These are phyloP conservation scores for Fusarium globosum DNA, from an alignment of 2,329 filamentous ascomycete species.

Conservation along the genomic window DNA sequence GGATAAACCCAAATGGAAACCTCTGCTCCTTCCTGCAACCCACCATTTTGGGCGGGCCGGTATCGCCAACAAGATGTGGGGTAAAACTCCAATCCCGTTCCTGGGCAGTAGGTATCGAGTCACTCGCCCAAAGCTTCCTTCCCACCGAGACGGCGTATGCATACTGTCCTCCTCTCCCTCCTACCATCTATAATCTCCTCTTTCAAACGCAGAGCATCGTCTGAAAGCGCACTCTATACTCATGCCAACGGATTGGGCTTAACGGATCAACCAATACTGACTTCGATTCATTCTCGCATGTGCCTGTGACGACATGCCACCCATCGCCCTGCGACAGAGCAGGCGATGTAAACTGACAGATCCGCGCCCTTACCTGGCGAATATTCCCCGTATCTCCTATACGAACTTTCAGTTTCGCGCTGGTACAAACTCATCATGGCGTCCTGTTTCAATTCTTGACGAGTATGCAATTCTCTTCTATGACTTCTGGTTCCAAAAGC, in stretches of 20 bases:
- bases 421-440: constrained; percentile 61
- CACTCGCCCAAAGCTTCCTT: constrained; percentile 35
- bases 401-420: constrained; percentile 34
- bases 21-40: constrained; percentile 18
- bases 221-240: neutral
- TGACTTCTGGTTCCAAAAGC: constrained; percentile 12
- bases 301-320: constrained; percentile 56
- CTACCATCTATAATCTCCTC: neutral
- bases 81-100: constrained; percentile 35
- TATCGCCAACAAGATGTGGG: constrained; percentile 45
- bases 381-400: constrained; percentile 6
- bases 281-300: constrained; percentile 46
- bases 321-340: constrained; percentile 59
- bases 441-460: constrained; percentile 71
- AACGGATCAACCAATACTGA: neutral
- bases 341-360: constrained; percentile 53
- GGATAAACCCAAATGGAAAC: constrained; percentile 7
- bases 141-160: constrained; percentile 39
- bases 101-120: constrained; percentile 29
- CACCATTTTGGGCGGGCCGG: constrained; percentile 41
- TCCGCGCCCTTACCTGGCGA: constrained; percentile 27
- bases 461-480: constrained; percentile 60
- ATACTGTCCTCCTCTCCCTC: neutral
- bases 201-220: neutral
- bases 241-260: constrained; percentile 14